Conservation (phyloP, 106 monocot genomes). For the Gastrodia elata region DNA sequence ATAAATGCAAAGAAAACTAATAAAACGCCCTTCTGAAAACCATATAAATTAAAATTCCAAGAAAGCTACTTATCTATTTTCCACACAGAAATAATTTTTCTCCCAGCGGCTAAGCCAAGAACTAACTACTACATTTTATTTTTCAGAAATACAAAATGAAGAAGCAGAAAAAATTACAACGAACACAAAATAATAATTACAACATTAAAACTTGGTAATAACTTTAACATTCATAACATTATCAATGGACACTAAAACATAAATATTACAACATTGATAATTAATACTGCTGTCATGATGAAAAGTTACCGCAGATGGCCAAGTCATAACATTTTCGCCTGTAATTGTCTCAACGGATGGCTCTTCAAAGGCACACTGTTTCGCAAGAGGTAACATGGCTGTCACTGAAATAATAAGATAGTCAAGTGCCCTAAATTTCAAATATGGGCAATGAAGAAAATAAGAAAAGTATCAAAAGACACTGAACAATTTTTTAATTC, state of each 20-base stretch:
- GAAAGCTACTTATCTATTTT: neutral
- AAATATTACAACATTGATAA: neutral
- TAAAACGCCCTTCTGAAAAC: neutral
- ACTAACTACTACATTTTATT: neutral
- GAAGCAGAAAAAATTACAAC: neutral
- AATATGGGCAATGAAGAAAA: neutral
- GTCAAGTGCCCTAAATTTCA: neutral
- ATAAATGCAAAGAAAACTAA: neutral
- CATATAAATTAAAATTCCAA: neutral
- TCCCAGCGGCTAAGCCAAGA: neutral
- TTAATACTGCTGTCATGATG: neutral
- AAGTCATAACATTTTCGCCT: conserved; percentile 94
- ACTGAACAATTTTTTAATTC: neutral
- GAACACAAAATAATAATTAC: neutral
- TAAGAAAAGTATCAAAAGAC: neutral
- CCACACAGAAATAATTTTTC: neutral
- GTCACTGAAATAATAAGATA: conserved; percentile 55
- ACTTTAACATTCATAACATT: too few relatives aligned
- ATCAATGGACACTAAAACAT: neutral
- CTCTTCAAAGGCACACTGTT: conserved; percentile 95
- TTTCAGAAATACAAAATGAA: neutral
- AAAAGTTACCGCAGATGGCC: conserved; percentile 84
- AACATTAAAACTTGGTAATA: neutral
- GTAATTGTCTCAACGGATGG: conserved; percentile 74
- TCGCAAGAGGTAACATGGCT: conserved; percentile 86